Percentiles rank a stretch among this genome's conserved stretches.
Conservation (phyloP, 371 early-diverging fungal genomes). For the Saksenaea vasiformis region DNA sequence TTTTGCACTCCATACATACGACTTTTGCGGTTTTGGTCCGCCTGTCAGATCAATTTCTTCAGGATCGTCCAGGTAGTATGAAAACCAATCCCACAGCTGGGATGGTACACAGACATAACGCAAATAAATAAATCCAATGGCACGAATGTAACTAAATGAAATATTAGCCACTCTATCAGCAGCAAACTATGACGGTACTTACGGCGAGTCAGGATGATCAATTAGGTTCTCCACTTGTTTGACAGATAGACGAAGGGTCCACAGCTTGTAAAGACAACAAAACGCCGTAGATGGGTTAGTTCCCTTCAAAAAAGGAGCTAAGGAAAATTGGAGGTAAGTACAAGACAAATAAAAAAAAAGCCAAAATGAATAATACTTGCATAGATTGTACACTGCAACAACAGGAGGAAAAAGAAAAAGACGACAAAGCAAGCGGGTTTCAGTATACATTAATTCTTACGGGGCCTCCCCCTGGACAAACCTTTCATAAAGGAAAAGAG, state of each 20-base stretch:
- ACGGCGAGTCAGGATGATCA: conserved; percentile 81
- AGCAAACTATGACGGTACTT: conserved; percentile 27
- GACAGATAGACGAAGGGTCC: conserved; percentile 77
- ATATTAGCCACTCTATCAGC: background rate
- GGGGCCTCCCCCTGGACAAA: conserved; percentile 18
- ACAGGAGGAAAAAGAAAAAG: background rate
- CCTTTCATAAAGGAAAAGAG: conserved; percentile 23
- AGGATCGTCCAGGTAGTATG: conserved; percentile 78
- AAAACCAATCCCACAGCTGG: conserved; percentile 85
- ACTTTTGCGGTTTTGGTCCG: conserved; percentile 62
- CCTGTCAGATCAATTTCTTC: conserved; percentile 70
- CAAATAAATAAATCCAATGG: conserved; percentile 82
- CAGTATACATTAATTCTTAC: background rate
- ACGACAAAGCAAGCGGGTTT: conserved; percentile 1
- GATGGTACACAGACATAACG: conserved; percentile 84
- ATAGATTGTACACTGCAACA: conserved; percentile 16
- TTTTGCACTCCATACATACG: conserved; percentile 47
- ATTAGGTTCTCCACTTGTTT: conserved; percentile 80
- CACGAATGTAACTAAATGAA: conserved; percentile 70
- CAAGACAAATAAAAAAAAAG: background rate
- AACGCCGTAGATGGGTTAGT: conserved; percentile 84
- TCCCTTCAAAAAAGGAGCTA: conserved; percentile 86
- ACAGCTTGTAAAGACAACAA: conserved; percentile 84
- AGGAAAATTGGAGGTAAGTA: background rate
- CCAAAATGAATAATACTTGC: conserved; percentile 12